A percentile compares a stretch with the other conserved stretches of the same genome.
Evolutionary conservation across 1,284 basidiomycete species (phyloP).

Genomic region (Melampsora americana): DNA sequence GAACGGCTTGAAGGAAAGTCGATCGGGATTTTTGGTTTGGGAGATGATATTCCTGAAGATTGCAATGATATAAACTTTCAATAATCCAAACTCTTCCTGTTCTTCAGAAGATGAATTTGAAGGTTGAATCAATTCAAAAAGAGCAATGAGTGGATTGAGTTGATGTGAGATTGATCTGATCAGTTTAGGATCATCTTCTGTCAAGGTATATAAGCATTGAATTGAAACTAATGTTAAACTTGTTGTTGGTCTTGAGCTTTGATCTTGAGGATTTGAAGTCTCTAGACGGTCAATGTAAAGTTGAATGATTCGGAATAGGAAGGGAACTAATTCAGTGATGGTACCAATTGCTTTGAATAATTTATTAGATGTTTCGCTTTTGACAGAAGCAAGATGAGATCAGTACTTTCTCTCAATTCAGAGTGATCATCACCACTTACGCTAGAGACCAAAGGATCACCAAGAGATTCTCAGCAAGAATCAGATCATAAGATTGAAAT

Average conservation of each 20-base stretch:
- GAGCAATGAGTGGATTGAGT: not conserved
- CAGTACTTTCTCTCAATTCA: not conserved
- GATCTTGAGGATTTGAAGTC: not conserved
- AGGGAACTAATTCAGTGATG: slow-evolving; percentile 20
- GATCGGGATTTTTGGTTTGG: slow-evolving; percentile 2
- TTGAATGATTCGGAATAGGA: slow-evolving; percentile 10
- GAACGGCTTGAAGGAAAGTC: slow-evolving; percentile 14
- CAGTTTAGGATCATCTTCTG: slow-evolving; percentile 29
- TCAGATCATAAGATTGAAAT: not conserved
- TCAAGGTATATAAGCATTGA: slow-evolving; percentile 37
- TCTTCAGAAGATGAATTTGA: slow-evolving; percentile 13
- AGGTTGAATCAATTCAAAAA: slow-evolving; percentile 1
- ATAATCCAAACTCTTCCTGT: slow-evolving; percentile 28
- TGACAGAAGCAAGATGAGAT: not conserved
- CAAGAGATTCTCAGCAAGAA: slow-evolving; percentile 11
- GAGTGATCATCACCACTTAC: slow-evolving; percentile 15
- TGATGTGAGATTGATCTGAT: slow-evolving; percentile 2
- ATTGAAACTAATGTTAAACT: slow-evolving; percentile 28
- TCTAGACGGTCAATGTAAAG: slow-evolving; percentile 11
- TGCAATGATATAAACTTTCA: slow-evolving; percentile 8
- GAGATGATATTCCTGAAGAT: slow-evolving; percentile 19
- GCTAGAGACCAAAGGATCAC: slow-evolving; percentile 31
- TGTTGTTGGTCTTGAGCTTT: not conserved
- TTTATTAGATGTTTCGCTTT: slow-evolving; percentile 40
- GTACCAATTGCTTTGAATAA: slow-evolving; percentile 9